A percentile compares a stretch with the other conserved stretches of the same genome.
These are phyloP conservation scores for Aspergillus incahuasiensis DNA, from an alignment of 495 filamentous ascomycete genomes.

Conservation along the genomic window DNA sequence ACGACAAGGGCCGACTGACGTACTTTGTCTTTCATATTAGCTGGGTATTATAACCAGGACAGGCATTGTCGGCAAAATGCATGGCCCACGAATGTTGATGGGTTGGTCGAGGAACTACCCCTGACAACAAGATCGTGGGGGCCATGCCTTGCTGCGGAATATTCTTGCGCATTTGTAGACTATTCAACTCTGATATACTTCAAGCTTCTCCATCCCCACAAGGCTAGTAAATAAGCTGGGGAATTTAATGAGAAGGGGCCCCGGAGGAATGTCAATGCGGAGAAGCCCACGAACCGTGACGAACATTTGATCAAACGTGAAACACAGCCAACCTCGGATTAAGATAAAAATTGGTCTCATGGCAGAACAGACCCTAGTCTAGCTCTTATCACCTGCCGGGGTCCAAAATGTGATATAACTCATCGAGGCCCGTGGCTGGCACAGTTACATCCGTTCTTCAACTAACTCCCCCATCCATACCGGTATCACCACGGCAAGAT, in stretches of 20 bases:
- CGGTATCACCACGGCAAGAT: not conserved
- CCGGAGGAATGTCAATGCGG: not conserved
- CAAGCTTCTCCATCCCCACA: not conserved
- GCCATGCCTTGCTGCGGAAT: not conserved
- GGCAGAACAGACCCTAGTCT: not conserved
- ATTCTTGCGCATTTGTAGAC: not conserved
- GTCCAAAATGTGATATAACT: not conserved
- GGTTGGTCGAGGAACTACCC: not conserved
- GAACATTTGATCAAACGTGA: not conserved
- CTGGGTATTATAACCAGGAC: not conserved
- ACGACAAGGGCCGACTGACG: not conserved
- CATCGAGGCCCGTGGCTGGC: not conserved
- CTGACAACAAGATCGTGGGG: not conserved
- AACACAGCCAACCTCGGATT: not conserved
- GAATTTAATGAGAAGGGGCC: not conserved
- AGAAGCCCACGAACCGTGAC: not conserved
- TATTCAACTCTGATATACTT: not conserved
- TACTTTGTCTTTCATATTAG: not conserved
- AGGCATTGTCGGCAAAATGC: not conserved
- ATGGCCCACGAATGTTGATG: not conserved
- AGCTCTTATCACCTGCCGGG: not conserved
- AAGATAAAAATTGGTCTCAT: not conserved
- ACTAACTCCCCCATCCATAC: not conserved
- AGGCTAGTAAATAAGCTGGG: not conserved
- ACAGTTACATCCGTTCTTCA: not conserved